Conservation (phyloP, 176 grass and related monocot genomes). For the Thalia dealbata region DNA sequence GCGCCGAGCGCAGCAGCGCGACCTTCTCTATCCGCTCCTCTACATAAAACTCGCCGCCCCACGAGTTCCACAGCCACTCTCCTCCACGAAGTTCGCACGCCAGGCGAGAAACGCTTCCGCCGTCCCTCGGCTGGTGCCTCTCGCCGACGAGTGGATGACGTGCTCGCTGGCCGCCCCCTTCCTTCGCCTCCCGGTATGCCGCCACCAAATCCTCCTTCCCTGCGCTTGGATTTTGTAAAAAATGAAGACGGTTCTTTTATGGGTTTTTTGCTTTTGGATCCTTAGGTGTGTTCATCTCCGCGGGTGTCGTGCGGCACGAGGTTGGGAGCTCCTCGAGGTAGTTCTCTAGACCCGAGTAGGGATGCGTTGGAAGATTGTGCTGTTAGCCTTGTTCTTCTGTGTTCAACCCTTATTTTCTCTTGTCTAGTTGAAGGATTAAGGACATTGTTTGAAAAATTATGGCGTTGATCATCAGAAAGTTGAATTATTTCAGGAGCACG, state of each 20-base stretch:
- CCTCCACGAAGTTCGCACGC: not conserved
- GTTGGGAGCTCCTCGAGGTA: not conserved
- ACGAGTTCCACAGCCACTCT: too few relatives aligned
- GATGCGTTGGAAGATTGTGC: not conserved
- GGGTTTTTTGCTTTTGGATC: not conserved
- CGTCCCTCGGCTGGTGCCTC: not conserved
- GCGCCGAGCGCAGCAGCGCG: too few relatives aligned
- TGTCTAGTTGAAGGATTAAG: not conserved
- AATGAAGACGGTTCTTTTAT: not conserved
- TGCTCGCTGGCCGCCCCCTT: not conserved
- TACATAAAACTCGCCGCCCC: too few relatives aligned
- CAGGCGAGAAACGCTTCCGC: not conserved
- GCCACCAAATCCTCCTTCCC: not conserved
- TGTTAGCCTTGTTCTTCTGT: not conserved
- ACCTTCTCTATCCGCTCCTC: too few relatives aligned
- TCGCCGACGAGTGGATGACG: not conserved
- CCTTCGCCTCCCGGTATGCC: not conserved
- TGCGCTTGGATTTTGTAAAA: not conserved
- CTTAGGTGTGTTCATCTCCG: not conserved
- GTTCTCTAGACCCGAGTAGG: not conserved
- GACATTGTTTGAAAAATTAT: not conserved
- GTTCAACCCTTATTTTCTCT: not conserved
- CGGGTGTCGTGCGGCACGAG: not conserved
- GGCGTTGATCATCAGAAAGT: not conserved
- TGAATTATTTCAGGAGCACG: not conserved